Evolutionary conservation across 176 grass and related monocot species (phyloP).

Genomic region (Poa pratensis): DNA sequence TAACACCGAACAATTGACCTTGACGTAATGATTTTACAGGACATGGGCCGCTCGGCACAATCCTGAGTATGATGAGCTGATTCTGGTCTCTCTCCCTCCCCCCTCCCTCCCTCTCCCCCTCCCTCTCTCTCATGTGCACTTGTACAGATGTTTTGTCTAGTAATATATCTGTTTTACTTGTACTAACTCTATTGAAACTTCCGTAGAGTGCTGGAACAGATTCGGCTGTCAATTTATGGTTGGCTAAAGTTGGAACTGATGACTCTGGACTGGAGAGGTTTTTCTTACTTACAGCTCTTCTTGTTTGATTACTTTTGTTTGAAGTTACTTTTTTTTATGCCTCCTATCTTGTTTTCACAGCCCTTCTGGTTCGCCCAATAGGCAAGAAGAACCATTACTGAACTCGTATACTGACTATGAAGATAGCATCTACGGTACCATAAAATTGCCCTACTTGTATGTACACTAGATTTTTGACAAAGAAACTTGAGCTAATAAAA

Average conservation of each 20-base stretch:
- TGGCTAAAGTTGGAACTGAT: constrained; percentile 61
- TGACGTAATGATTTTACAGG: constrained; percentile 56
- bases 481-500: constrained; percentile 37
- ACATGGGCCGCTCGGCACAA: constrained; percentile 92
- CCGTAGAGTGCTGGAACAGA: constrained; percentile 95
- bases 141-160: not conserved
- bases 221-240: constrained; percentile 98
- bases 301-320: constrained; percentile 42
- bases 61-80: constrained; percentile 76
- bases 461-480: constrained; percentile 31
- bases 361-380: constrained; percentile 60
- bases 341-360: constrained; percentile 50
- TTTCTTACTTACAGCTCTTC: constrained; percentile 26
- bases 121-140: constrained; percentile 1
- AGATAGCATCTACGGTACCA: constrained; percentile 94
- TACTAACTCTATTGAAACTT: constrained; percentile 45
- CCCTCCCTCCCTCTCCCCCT: not conserved
- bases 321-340: constrained; percentile 42
- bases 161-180: constrained; percentile 24
- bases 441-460: constrained; percentile 28
- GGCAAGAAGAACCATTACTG: constrained; percentile 76
- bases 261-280: constrained; percentile 78
- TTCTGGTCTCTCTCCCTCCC: constrained; percentile 65
- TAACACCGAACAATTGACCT: constrained; percentile 8
- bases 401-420: constrained; percentile 95